Conservation (phyloP, 768 basidiomycete species). For the Russula virescens region DNA sequence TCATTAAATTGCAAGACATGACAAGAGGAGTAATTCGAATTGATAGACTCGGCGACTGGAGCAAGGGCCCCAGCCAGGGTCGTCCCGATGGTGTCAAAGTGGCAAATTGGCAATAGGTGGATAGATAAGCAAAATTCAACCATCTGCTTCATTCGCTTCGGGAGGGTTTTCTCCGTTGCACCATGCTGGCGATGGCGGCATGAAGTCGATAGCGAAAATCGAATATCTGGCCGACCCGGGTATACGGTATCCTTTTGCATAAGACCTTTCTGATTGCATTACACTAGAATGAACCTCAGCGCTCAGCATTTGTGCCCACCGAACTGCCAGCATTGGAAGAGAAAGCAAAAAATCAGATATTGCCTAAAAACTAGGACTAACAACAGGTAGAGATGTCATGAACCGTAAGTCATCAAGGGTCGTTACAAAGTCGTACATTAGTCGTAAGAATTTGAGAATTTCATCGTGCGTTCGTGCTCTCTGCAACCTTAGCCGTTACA, state of each 20-base stretch:
- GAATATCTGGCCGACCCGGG: neutral
- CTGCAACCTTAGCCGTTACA: slow-evolving; percentile 15
- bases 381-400: slow-evolving; percentile 11
- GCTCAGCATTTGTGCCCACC: neutral
- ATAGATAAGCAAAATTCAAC: neutral
- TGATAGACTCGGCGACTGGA: no score
- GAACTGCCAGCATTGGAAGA: no score
- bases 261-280: no score
- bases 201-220: neutral
- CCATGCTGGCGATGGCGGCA: neutral
- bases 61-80: no score
- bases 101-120: no score
- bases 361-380: slow-evolving; percentile 16
- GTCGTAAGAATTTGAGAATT: neutral
- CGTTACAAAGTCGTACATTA: slow-evolving; percentile 14
- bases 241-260: no score
- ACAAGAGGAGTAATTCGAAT: no score
- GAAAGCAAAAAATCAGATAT: neutral
- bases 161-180: neutral
- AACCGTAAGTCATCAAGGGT: slow-evolving; percentile 13
- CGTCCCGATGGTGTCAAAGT: no score
- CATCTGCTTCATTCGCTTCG: neutral
- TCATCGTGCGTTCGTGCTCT: slow-evolving; percentile 5
- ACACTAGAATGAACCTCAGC: no score
- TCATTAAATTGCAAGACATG: no score